phyloP scores from a whole-genome alignment of 129 eudicot species.

The Silybum marianum region DNA sequence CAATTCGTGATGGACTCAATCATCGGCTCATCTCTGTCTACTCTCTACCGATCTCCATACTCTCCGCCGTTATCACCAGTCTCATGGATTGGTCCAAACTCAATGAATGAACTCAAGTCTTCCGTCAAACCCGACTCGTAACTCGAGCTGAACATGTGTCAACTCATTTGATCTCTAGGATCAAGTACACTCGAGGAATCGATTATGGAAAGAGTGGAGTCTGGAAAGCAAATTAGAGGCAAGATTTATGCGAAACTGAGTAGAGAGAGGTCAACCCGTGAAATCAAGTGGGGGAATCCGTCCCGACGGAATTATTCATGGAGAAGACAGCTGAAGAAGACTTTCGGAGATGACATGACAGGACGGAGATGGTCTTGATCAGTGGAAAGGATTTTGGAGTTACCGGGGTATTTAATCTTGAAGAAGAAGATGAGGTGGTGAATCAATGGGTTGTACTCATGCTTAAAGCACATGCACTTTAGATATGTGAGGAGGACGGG shows the following conservation, averaged over 20 bases:
- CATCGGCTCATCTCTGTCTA: constrained; percentile 39
- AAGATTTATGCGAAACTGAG: constrained; percentile 76
- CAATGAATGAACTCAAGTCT: constrained; percentile 54
- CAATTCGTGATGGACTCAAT: constrained; percentile 40
- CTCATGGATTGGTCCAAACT: constrained; percentile 33
- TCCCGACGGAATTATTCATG: too few relatives aligned
- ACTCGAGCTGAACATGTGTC: constrained; percentile 32
- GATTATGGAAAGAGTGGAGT: constrained; percentile 87
- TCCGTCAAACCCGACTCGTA: constrained; percentile 52
- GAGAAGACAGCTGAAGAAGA: too few relatives aligned
- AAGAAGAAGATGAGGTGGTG: too few relatives aligned
- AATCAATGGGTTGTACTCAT: too few relatives aligned
- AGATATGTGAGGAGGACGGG: too few relatives aligned
- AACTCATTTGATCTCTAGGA: constrained; percentile 59
- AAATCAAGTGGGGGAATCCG: too few relatives aligned
- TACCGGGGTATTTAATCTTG: too few relatives aligned
- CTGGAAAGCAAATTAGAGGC: constrained; percentile 73
- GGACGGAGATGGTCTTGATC: too few relatives aligned
- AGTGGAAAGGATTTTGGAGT: too few relatives aligned
- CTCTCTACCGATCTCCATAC: constrained; percentile 35
- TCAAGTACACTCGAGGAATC: constrained; percentile 56
- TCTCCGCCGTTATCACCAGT: constrained; percentile 68
- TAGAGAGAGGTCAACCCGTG: too few relatives aligned
- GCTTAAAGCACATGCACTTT: too few relatives aligned
- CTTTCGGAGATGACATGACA: too few relatives aligned